Evolutionary conservation across 2,329 filamentous ascomycete species (phyloP).

Genomic region (Alternaria gaisen): DNA sequence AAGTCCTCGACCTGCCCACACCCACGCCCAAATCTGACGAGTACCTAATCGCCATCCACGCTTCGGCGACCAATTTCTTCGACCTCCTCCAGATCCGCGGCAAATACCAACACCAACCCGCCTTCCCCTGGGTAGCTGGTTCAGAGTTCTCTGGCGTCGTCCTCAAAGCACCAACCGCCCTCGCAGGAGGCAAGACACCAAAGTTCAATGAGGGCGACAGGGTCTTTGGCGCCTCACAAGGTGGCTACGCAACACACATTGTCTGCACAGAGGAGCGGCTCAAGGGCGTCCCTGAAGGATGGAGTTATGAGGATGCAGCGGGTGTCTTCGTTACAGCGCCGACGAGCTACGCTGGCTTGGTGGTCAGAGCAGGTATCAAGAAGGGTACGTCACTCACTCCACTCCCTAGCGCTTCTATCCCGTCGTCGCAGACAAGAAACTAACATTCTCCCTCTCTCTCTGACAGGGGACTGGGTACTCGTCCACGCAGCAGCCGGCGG

Average conservation of each 20-base stretch:
- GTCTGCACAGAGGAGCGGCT: conserved; percentile 72
- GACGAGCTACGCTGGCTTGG: conserved; percentile 85
- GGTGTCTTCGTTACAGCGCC: conserved; percentile 92
- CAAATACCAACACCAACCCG: conserved; percentile 92
- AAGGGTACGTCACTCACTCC: conserved; percentile 47
- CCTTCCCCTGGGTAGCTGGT: conserved; percentile 87
- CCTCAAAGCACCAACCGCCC: conserved; percentile 67
- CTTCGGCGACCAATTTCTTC: conserved; percentile 94
- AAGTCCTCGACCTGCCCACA: conserved; percentile 76
- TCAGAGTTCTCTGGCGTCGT: conserved; percentile 86
- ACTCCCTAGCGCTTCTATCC: background rate
- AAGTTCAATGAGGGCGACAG: conserved; percentile 79
- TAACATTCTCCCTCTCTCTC: background rate
- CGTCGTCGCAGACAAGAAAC: too few species aligned
- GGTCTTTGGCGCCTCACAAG: conserved; percentile 88
- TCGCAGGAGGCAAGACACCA: conserved; percentile 55
- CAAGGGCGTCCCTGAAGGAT: conserved; percentile 78
- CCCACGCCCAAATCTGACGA: conserved; percentile 75
- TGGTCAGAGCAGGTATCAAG: conserved; percentile 78
- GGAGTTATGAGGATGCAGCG: conserved; percentile 85
- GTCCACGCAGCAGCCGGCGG: conserved; percentile 93
- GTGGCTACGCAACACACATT: conserved; percentile 83
- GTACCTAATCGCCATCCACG: conserved; percentile 88
- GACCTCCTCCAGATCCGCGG: conserved; percentile 94
- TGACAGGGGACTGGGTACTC: conserved; percentile 79